A percentile compares a stretch with the other conserved stretches of the same genome.
phyloP scores from a whole-genome alignment of 768 basidiomycete species.

The Hemileccinum rubropunctum region DNA sequence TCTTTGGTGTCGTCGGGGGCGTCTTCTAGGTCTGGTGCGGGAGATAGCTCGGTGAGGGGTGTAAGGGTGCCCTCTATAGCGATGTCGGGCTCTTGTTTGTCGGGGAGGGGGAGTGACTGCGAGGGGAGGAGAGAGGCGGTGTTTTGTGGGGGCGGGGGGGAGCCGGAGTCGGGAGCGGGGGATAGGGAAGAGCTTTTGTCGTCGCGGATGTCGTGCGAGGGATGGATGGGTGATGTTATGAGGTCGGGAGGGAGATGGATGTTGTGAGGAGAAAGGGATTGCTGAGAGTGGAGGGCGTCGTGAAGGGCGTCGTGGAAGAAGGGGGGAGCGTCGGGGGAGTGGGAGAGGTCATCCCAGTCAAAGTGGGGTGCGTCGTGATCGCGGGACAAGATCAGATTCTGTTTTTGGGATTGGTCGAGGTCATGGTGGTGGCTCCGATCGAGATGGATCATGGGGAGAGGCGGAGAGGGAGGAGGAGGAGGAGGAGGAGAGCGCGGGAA shows the following conservation, averaged over 20 bases:
- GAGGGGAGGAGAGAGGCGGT: conserved; percentile 13
- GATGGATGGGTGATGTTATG: conserved; percentile 8
- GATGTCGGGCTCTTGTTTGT: conserved; percentile 35
- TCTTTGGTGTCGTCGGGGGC: conserved; percentile 27
- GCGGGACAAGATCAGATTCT: conserved; percentile 42
- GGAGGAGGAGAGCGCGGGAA: neutral
- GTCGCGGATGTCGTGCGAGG: conserved; percentile 21
- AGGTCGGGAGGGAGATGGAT: conserved; percentile 5
- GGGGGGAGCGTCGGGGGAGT: conserved; percentile 20
- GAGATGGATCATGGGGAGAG: conserved; percentile 47
- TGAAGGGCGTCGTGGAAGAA: conserved; percentile 29
- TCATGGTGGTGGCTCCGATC: conserved; percentile 49
- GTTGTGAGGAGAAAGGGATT: too few relatives aligned
- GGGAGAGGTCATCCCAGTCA: conserved; percentile 34
- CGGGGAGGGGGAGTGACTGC: conserved; percentile 20
- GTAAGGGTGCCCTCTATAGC: conserved; percentile 51
- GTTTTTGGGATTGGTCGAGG: conserved; percentile 37
- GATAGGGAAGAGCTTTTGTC: conserved; percentile 59
- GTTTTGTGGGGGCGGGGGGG: conserved; percentile 31
- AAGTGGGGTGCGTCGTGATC: conserved; percentile 33
- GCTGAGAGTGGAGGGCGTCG: conserved; percentile 11
- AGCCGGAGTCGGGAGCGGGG: conserved; percentile 47
- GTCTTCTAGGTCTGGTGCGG: conserved; percentile 59
- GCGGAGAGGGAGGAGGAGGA: neutral
- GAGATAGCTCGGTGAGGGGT: conserved; percentile 75